Conservation (phyloP, 2,329 filamentous ascomycete species). For the Teratosphaeria zuluensis region DNA sequence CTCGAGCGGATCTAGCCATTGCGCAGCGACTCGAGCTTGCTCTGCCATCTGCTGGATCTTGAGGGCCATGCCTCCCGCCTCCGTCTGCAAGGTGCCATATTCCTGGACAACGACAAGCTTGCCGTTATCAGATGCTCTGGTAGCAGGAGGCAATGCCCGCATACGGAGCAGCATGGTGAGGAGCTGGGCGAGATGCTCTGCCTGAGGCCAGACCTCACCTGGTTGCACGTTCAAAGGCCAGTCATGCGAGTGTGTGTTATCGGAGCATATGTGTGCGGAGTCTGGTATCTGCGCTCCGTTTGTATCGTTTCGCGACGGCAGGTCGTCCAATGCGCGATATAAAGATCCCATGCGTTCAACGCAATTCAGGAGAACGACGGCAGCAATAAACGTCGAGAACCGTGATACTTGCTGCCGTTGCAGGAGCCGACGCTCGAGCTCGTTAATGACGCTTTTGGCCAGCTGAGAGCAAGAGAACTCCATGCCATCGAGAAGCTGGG, state of each 20-base stretch:
- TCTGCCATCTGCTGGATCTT: slow-evolving; percentile 1
- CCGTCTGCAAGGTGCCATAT: not conserved
- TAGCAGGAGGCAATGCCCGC: slow-evolving; percentile 39
- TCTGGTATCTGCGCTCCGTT: not conserved
- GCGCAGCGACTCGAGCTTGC: not conserved
- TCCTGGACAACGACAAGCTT: slow-evolving; percentile 21
- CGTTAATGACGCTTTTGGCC: slow-evolving; percentile 47
- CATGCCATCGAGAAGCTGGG: slow-evolving; percentile 45
- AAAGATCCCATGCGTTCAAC: slow-evolving; percentile 52
- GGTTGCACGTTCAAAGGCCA: slow-evolving; percentile 49
- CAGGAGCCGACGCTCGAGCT: slow-evolving; percentile 50
- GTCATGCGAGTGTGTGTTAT: not conserved
- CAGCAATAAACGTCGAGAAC: slow-evolving; percentile 51
- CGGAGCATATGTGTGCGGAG: not conserved
- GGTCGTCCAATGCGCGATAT: slow-evolving; percentile 28
- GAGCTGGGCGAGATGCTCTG: slow-evolving; percentile 48
- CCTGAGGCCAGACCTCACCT: slow-evolving; percentile 44
- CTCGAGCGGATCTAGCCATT: slow-evolving; percentile 1
- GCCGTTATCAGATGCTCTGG: slow-evolving; percentile 24
- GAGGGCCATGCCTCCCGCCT: not conserved
- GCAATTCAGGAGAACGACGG: slow-evolving; percentile 49
- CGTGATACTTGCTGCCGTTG: slow-evolving; percentile 47
- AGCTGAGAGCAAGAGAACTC: slow-evolving; percentile 46
- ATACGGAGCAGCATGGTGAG: slow-evolving; percentile 50
- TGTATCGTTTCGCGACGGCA: not conserved